Conservation (phyloP, 108 stramenopile species). For the Cyclotella choctawhatcheeana region DNA sequence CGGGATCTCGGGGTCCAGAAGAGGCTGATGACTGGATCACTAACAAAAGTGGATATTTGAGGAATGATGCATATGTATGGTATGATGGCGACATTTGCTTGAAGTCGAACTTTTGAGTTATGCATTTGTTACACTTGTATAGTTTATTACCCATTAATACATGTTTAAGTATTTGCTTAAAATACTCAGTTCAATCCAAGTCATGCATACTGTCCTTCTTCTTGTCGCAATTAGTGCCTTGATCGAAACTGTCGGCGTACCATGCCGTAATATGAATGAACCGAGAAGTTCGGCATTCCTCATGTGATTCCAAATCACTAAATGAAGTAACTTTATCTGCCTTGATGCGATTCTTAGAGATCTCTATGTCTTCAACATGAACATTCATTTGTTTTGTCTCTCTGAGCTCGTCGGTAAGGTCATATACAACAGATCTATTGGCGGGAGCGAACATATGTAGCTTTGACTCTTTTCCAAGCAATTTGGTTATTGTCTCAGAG, state of each 20-base stretch:
- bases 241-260: not conserved
- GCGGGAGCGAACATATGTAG: constrained; percentile 64
- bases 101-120: not conserved
- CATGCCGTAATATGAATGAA: constrained; percentile 26
- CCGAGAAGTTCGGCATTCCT: not conserved
- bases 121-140: too few species aligned
- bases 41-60: constrained; percentile 62
- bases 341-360: constrained; percentile 56
- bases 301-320: not conserved
- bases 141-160: too few species aligned
- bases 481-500: constrained; percentile 22
- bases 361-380: constrained; percentile 46
- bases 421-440: constrained; percentile 57
- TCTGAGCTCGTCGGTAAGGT: constrained; percentile 37
- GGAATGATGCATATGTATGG: constrained; percentile 74
- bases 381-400: constrained; percentile 46
- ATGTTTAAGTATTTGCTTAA: too few species aligned
- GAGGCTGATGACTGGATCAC: constrained; percentile 80
- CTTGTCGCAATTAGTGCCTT: not conserved
- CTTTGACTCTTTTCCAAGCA: constrained; percentile 3
- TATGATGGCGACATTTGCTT: constrained; percentile 48
- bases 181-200: not conserved
- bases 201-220: not conserved
- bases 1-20: constrained; percentile 87
- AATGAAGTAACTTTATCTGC: not conserved